Percentiles rank a stretch among this genome's conserved stretches.
phyloP scores from a whole-genome alignment of 192 early-diverging fungal species.

The Lobulomyces angularis region DNA sequence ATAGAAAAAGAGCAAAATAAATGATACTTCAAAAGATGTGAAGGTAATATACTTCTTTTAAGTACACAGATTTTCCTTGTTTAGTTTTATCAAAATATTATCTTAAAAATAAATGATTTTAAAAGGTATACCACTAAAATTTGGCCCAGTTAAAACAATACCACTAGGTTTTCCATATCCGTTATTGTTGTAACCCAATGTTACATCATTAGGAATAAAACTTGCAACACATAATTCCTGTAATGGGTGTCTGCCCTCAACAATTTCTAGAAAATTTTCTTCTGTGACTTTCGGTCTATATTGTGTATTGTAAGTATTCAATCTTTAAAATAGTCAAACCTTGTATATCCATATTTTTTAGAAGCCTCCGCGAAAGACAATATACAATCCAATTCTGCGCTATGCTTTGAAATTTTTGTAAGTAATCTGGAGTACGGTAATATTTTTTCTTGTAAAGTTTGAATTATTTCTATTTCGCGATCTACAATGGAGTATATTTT shows the following conservation, averaged over 20 bases:
- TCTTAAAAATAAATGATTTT: too few relatives aligned
- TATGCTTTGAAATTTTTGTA: conserved; percentile 16
- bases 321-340: too few relatives aligned
- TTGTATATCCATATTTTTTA: conserved; percentile 31
- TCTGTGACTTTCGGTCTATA: conserved; percentile 40
- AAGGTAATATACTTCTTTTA: conserved; percentile 18
- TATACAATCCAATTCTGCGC: conserved; percentile 59
- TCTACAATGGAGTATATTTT: conserved; percentile 33
- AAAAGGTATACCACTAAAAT: conserved; percentile 77
- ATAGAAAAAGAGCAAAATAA: conserved; percentile 2
- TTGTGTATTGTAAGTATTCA: too few relatives aligned
- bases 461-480: conserved; percentile 70
- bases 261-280: conserved; percentile 42
- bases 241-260: conserved; percentile 60
- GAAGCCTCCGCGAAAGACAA: conserved; percentile 53
- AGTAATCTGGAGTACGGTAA: conserved; percentile 26
- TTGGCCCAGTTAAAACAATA: conserved; percentile 62
- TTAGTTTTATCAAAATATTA: too few relatives aligned
- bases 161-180: background rate
- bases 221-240: conserved; percentile 39
- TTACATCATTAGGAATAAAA: conserved; percentile 64
- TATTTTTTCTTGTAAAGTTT: conserved; percentile 51
- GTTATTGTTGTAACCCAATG: conserved; percentile 17
- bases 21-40: conserved; percentile 6
- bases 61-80: conserved; percentile 32